Conservation (phyloP, 2,329 filamentous ascomycete genomes). For the Tricladium varicosporioides region DNA sequence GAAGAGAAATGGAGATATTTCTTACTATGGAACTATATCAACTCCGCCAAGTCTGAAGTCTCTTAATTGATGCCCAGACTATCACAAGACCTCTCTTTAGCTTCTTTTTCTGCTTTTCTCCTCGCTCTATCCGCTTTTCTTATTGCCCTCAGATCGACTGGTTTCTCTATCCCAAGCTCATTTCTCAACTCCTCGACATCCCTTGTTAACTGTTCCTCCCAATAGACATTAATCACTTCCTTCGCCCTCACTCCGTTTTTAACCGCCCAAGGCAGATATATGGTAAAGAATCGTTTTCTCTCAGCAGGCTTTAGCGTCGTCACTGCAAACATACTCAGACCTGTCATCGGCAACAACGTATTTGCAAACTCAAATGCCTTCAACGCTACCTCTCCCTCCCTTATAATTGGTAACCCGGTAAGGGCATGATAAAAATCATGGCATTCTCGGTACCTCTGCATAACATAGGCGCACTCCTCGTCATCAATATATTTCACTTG, state of each 20-base stretch:
- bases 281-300: conserved; percentile 64
- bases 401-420: conserved; percentile 82
- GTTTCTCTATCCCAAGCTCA: conserved; percentile 80
- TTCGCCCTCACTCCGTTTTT: conserved; percentile 76
- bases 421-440: conserved; percentile 96
- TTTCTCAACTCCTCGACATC: conserved; percentile 74
- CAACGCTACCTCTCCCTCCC: conserved; percentile 96
- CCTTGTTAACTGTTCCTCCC: conserved; percentile 89
- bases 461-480: conserved; percentile 94
- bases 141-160: conserved; percentile 79
- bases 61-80: conserved; percentile 29
- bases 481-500: conserved; percentile 89
- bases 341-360: conserved; percentile 92
- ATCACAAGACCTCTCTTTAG: conserved; percentile 31
- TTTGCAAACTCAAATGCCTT: conserved; percentile 98
- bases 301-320: conserved; percentile 62
- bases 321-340: conserved; percentile 74
- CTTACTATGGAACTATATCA: background rate
- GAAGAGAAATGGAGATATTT: conserved; percentile 5
- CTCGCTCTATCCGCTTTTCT: conserved; percentile 68
- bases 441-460: conserved; percentile 96
- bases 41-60: background rate
- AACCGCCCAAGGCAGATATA: conserved; percentile 89
- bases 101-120: conserved; percentile 62
- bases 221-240: conserved; percentile 93